Conservation (phyloP, 2,329 filamentous ascomycete genomes). For the Fusarium domesticum region DNA sequence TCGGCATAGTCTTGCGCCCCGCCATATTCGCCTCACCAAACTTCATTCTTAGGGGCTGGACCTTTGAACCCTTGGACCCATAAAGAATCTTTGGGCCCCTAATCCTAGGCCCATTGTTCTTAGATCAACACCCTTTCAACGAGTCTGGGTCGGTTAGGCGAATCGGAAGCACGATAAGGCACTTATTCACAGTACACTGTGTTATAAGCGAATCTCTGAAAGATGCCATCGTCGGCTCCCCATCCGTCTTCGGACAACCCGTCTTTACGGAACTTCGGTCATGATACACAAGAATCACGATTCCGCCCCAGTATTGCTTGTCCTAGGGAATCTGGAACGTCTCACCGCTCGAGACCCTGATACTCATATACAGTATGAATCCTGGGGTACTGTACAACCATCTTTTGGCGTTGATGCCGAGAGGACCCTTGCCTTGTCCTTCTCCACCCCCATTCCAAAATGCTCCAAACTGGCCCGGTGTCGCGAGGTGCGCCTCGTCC, state of each 20-base stretch:
- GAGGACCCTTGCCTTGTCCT: neutral
- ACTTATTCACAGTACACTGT: neutral
- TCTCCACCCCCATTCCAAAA: neutral
- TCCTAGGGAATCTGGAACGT: too few relatives aligned
- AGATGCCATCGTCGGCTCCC: neutral
- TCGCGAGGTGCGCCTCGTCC: neutral
- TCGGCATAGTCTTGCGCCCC: too few relatives aligned
- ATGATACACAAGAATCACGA: too few relatives aligned
- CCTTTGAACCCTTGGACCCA: constrained; percentile 12
- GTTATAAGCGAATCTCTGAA: neutral
- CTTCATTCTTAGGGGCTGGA: constrained; percentile 9
- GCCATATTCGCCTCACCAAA: constrained; percentile 24
- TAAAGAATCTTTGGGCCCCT: constrained; percentile 14
- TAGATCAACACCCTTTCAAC: constrained; percentile 19
- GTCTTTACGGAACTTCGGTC: neutral
- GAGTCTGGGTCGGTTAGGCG: constrained; percentile 9
- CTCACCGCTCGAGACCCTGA: neutral
- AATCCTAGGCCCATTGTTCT: constrained; percentile 3
- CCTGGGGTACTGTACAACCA: neutral
- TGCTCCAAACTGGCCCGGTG: neutral
- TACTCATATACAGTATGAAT: neutral
- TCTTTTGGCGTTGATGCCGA: neutral
- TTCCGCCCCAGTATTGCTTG: too few relatives aligned
- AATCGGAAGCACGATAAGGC: constrained; percentile 13
- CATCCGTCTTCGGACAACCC: neutral